Conservation (phyloP, 1,284 basidiomycete genomes). For the Trichosporon sp. region DNA sequence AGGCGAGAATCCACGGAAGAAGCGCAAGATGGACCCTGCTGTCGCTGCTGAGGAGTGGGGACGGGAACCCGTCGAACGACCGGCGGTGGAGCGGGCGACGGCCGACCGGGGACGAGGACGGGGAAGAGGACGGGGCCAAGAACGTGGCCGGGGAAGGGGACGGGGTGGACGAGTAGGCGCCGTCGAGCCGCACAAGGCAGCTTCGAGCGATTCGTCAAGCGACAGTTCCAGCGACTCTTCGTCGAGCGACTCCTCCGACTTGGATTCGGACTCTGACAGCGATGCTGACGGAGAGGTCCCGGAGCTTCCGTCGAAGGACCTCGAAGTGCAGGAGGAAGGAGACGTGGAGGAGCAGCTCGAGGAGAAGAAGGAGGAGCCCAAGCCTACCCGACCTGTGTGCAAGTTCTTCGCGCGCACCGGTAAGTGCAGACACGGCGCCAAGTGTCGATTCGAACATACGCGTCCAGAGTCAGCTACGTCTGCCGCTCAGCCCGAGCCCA, state of each 20-base stretch:
- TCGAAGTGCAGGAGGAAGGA: neutral
- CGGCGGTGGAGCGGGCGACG: slow-evolving; percentile 37
- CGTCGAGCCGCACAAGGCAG: neutral
- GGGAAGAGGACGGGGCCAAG: slow-evolving; percentile 23
- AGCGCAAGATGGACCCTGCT: slow-evolving; percentile 41
- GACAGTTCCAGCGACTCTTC: slow-evolving; percentile 18
- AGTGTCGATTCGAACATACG: slow-evolving; percentile 46
- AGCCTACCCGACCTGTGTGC: slow-evolving; percentile 34
- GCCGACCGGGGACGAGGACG: slow-evolving; percentile 21
- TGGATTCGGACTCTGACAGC: slow-evolving; percentile 33
- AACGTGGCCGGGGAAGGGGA: slow-evolving; percentile 20
- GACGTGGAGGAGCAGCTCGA: slow-evolving; percentile 11
- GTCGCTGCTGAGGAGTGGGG: slow-evolving; percentile 53
- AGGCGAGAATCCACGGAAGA: slow-evolving; percentile 65
- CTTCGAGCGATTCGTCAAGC: neutral
- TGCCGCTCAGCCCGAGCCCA: neutral
- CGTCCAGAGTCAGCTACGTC: neutral
- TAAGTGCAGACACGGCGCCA: slow-evolving; percentile 44
- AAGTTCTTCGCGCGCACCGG: slow-evolving; percentile 47
- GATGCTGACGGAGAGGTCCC: neutral
- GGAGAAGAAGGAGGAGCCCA: slow-evolving; percentile 16
- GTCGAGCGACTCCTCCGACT: slow-evolving; percentile 29
- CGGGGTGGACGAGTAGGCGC: neutral
- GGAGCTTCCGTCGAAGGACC: neutral
- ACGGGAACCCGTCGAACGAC: slow-evolving; percentile 24